Base-by-base conservation (phyloP, 1,284 basidiomycete species). In the Trametes hirsuta region DNA sequence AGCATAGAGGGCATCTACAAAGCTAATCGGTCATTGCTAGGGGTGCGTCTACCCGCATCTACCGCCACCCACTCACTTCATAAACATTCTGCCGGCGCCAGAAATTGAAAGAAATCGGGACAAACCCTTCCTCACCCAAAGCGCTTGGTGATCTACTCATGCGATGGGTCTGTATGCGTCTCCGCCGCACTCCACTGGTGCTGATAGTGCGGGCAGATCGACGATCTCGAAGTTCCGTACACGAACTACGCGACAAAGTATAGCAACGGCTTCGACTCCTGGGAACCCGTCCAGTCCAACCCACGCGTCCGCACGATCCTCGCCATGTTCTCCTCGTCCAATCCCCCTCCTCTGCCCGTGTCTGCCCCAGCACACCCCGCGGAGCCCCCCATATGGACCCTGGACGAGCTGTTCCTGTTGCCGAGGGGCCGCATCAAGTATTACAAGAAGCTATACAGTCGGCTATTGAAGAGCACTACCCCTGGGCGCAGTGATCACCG, bases 121-220 rank as follows among this genome's bases (percentile, higher is more conserved):
- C 91, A 46, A 94, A 91, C 75, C 95, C 96, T 0, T 88, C 94
- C 1, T 94, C 92, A n/a, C 94, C 97, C 14, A 97, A 97, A 73
- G 94, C 92, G 11, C 83, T 99, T 21, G 97, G 97, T 49, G 97
- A 98, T 75, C 78, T 99, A 48, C 82, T 99, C 59, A 98, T 98
- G 93, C 89, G 93, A 77, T 99, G 96, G 97, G 95, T 97, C 67
- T 69, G 86, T 75, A 76, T 70, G 14, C 6, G 35, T 5, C 21
- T 3, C 45, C 10, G 12, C 11, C 24, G 30, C 6, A 15, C 21
- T 24, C 39, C 45, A 11, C 12, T 12, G 37, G 40, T 44, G 36
- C 25, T 62, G 42, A 37, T 44, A 25, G 42, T 57, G 58, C 52
- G 50, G 41, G 14, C 70, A 97, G 94, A 93, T 97, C 66, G 91